Evolutionary conservation across 495 filamentous ascomycete species (phyloP), one percentile per base, ranked within the genome.

Genomic region (Trichoderma gamsii): DNA sequence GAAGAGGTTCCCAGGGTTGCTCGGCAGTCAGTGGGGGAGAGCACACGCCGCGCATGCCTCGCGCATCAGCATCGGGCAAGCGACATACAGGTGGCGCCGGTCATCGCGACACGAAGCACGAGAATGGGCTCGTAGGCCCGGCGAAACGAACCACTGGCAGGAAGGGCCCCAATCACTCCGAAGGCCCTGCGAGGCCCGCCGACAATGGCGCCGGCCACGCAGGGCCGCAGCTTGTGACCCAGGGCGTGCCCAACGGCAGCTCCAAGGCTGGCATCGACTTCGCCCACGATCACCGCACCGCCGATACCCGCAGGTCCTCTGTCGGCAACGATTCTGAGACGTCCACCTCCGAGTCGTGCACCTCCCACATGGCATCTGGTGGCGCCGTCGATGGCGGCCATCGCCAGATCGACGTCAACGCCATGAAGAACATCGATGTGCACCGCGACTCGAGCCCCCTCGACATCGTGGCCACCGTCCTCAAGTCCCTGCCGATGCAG

Each of bases 401-500:
- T 73, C 83, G 86, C 69, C 83, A 80, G 23, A 87, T 88, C 79
- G 84, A 88, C 71, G 85, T 87, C 70, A 88, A 87, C 73, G 82
- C 84, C 70, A 81, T 86, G 44, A 91, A 89, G 79, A 88, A 88
- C 72, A 85, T 86, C 44, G 80, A 87, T 68, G 86, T 85, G 64
- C 84, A 87, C 70, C 83, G 83, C 67, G 86, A 84, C 69, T 76
- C 80, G 2, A 88, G 89, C 68, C 87, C 89, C 61, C 77, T 95
- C 67, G 86, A 88, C 71, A 78, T 93, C 67, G 87, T 88, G 64
- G 84, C 90, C 70, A 97, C 94, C 52, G 95, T 99, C 69, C 86
- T 99, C 70, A 85, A 86, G 70, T 93, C 92, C 32, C 97, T 92
- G 73, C 95, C 95, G 29, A 87, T 97, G 71, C 88, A 91, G 77